Evolutionary conservation across 371 early-diverging fungal genomes (phyloP), one percentile per base, ranked within the genome.

Genomic region (Fennellomyces sp.): DNA sequence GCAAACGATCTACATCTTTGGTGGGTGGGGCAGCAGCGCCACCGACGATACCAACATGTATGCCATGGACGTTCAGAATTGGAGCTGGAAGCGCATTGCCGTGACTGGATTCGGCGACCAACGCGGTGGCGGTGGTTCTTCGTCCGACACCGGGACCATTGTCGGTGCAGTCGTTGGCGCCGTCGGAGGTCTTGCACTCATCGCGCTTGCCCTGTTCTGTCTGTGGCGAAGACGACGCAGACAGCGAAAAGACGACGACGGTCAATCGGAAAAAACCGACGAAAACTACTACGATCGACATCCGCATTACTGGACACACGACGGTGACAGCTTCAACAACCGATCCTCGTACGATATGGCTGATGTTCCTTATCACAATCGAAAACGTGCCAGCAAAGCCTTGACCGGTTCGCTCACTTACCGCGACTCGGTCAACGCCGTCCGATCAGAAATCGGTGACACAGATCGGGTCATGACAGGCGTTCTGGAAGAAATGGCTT

Each of bases 401-500:
- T 19, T 56, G 52, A 58, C 56, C 3, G 45, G 45, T 15, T 29
- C 58, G 13, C 33, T 51, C 45, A 63, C 47, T 23, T 27, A 41
- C 3, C 63, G 42, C 45, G 63, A 52, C 27, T 56, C 57, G 0
- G 17, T 41, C 28, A n/a, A 19, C 21, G 52, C 39, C 8, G 52
- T 56, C 10, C 59, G 59, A 45, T 64, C 64, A 10, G 75, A 75
- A 31, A 48, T 75, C 27, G 75, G 75, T 13, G 75, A 75, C 61
- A 69, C 70, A 7, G 75, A 69, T 47, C 61, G 52, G 26, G 64
- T 72, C 0, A 52, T 64, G 13, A 72, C 75, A 21, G 72, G 72
- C n/a, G 65, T 75, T 12, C 53, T 75, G 17, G 68, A 64, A 45
- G 68, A 60, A 5, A 15, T 61, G 1, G 30, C 23, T 13, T 59